Evolutionary conservation across 345 rosid species (phyloP).

Genomic region (Populus euphratica): DNA sequence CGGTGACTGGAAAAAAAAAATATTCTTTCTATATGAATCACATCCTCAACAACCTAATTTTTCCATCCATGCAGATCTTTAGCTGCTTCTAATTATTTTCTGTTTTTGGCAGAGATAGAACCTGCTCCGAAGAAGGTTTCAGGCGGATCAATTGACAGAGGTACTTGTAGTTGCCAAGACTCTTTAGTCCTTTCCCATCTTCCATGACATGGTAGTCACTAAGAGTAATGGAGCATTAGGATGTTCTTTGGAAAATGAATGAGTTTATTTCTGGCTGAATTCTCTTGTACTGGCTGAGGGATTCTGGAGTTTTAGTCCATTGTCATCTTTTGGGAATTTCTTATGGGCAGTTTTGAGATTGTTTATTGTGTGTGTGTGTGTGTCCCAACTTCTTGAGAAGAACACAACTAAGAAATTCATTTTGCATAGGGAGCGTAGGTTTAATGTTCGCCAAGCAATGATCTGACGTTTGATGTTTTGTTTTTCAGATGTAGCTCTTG

Average conservation of each 20-base stretch:
- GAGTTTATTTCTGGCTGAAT: not conserved
- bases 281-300: not conserved
- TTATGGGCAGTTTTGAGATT: not conserved
- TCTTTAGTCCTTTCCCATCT: not conserved
- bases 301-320: not conserved
- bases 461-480: not conserved
- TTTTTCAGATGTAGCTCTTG: constrained; percentile 70
- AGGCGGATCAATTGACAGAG: constrained; percentile 70
- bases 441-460: not conserved
- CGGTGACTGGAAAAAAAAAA: not conserved
- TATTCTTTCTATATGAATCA: not conserved
- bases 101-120: constrained; percentile 49
- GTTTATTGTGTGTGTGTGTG: not conserved
- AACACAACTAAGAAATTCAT: not conserved
- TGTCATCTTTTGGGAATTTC: not conserved
- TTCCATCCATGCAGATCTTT: not conserved
- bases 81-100: not conserved
- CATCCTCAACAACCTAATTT: not conserved
- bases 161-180: constrained; percentile 26
- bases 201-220: not conserved
- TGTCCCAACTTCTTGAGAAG: not conserved
- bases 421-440: not conserved
- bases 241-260: not conserved
- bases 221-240: not conserved
- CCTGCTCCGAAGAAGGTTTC: constrained; percentile 46